Conservation (phyloP, 176 grass and related monocot species). For the Carex scoparia region DNA sequence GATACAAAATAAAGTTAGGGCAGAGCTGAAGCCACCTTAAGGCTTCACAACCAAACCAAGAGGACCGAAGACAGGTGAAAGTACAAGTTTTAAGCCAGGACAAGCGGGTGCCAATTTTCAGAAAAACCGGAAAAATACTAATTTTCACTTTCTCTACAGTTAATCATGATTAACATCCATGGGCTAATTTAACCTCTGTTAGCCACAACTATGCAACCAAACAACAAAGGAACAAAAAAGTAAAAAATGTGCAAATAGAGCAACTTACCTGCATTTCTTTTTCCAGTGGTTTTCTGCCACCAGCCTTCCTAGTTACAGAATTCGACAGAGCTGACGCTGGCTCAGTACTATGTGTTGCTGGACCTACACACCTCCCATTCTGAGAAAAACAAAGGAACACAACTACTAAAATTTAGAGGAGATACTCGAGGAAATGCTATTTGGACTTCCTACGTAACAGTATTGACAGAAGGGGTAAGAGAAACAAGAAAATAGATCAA, state of each 20-base stretch:
- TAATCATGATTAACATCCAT: background rate
- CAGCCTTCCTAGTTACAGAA: constrained; percentile 82
- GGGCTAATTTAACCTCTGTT: background rate
- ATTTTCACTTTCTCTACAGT: background rate
- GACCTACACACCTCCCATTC: constrained; percentile 79
- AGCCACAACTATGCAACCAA: background rate
- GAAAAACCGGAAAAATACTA: constrained; percentile 11
- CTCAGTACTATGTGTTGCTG: constrained; percentile 43
- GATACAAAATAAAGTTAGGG: background rate
- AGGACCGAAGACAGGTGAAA: background rate
- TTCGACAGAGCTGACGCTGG: constrained; percentile 54
- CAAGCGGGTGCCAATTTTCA: background rate
- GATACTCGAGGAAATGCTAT: background rate
- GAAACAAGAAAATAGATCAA: constrained; percentile 1
- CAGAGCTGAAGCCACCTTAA: background rate
- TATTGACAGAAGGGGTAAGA: constrained; percentile 7
- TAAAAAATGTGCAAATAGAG: constrained; percentile 8
- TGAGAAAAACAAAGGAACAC: constrained; percentile 26
- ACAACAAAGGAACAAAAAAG: background rate
- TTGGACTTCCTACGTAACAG: background rate
- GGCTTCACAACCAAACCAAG: background rate
- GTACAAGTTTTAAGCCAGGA: background rate
- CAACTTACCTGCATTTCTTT: constrained; percentile 75
- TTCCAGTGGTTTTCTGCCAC: constrained; percentile 57
- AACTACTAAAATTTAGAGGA: background rate